These are phyloP conservation scores for Lactarius deliciosus DNA, from an alignment of 768 basidiomycete species.

Conservation along the genomic window DNA sequence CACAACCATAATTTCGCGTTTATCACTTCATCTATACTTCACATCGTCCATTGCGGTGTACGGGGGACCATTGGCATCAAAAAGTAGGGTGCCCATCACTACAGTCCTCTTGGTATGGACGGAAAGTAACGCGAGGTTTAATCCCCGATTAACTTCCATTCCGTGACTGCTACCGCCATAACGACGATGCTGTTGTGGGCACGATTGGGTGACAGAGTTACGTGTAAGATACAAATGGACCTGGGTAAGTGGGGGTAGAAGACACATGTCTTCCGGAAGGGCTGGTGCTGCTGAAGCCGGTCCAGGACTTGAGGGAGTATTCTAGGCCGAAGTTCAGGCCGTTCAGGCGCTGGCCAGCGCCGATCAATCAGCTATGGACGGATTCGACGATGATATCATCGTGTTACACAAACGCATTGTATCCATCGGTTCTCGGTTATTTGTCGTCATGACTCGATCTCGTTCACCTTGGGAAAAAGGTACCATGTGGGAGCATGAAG, in stretches of 20 bases:
- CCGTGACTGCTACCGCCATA: neutral
- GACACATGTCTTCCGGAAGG: neutral
- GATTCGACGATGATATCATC: neutral
- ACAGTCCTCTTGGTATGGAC: neutral
- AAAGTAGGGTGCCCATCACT: conserved; percentile 4
- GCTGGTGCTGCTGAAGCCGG: neutral
- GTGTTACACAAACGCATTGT: neutral
- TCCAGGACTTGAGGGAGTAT: neutral
- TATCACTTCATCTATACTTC: conserved; percentile 25
- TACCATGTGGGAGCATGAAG: neutral
- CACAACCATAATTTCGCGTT: conserved; percentile 24
- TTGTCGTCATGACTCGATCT: neutral
- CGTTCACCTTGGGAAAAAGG: neutral
- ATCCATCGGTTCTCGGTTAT: neutral
- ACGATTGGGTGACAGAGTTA: neutral
- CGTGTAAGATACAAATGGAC: neutral
- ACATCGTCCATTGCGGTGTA: conserved; percentile 13
- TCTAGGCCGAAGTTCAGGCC: neutral
- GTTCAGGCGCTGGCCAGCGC: neutral
- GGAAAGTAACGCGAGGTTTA: neutral
- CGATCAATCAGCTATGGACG: neutral
- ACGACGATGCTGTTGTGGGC: neutral
- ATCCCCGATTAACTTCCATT: neutral
- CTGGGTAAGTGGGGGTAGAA: neutral
- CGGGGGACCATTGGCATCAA: conserved; percentile 8